Evolutionary conservation across 305 asterid genomes (phyloP), one percentile per base, ranked within the genome.

Genomic region (Ilex paraguariensis): DNA sequence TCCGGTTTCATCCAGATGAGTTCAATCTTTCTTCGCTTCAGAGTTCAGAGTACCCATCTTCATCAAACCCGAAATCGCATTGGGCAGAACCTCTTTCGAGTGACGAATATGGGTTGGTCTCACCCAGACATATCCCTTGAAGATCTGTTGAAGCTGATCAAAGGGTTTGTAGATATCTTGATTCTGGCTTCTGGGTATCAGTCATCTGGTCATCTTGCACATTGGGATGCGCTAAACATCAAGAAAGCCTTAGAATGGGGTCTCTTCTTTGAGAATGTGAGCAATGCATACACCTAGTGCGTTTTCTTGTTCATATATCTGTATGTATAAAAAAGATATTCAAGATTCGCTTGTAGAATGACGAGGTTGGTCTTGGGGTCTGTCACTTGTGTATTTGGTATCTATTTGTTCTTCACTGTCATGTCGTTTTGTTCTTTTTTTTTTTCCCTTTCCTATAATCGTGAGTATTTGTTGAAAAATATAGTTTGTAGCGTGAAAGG

Each of bases 161-260:
- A 79, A 63, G 85, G 74, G 58, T 90, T 82, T 76, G 56, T 81
- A 6, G 92, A 90, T 63, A 78, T 87, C 83, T 16, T 77, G 75
- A 68, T 87, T 79, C 73, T 90, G 42, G 85, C 95, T 58, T 81
- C 85, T 54, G 95, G 96, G 12, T 87, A 81, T 70, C 97, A 90
- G 63, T 85, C 93, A 16, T 77, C 91, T 44, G 96, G 93, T 65
- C 91, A 70, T 21, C 68, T 66, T 52, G 90, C 96, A 2, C 79
- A 77, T 56, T 90, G 97, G 97, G 85, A 82, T 65, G 75, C 87
- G n/a, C 52, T 54, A 48, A 86, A 80, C 73, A 75, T 84, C 70
- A 75, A 67, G 54, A 81, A 70, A 60, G 80, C 79, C 56, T 82
- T 90, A 62, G 82, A 82, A 45, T 90, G 91, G 96, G 92, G 91